Evolutionary conservation across 1,139 yeast genomes (phyloP), one percentile per base, ranked within the genome.

Genomic region (Blastobotrys illinoisensis): DNA sequence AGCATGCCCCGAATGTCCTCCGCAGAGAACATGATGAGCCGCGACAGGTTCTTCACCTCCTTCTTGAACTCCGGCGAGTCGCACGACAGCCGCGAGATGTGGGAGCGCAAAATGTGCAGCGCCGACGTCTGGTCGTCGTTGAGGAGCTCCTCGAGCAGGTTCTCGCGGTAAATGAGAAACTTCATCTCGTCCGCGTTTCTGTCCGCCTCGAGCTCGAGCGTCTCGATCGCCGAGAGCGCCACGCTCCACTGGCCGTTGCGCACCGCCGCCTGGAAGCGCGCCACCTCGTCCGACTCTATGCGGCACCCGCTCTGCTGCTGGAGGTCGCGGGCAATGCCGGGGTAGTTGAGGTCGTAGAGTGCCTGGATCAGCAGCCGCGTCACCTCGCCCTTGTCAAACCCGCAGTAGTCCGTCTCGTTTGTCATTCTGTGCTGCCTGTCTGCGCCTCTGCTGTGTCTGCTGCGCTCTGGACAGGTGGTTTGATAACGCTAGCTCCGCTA

Each of bases 351-450:
- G 56, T 80, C 84, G 47, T 68, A 67, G 50, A 80, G 65, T 1
- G 81, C 69, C 60, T 80, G 82, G 43, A 80, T 75, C 40, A 80
- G 62, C 24, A 80, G 67, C 50, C 81, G 72, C 0, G 81, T 74
- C 13, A 79, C 70, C 61, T 80, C 83, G 16, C 63, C 65, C 48
- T 67, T 71, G 59, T 71, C 68, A 26, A 71, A 67, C 14, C 69
- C 70, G 46, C 52, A 45, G 46, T 50, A 50, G n/a, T n/a, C 40
- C 40, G 16, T 16, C 7, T 32, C 40, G 40, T 32, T 32, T 14
- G 40, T 32, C 40, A 32, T 32, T 16, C 13, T 32, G 32, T 9
- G 9, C 32, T 26, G n/a, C n/a, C n/a, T n/a, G n/a, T n/a, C n/a
- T n/a, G 13, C 32, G 32, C 11, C 40, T 32, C 40, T 32, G 11